phyloP scores from a whole-genome alignment of 495 filamentous ascomycete species.

The Penicillium argentinense region DNA sequence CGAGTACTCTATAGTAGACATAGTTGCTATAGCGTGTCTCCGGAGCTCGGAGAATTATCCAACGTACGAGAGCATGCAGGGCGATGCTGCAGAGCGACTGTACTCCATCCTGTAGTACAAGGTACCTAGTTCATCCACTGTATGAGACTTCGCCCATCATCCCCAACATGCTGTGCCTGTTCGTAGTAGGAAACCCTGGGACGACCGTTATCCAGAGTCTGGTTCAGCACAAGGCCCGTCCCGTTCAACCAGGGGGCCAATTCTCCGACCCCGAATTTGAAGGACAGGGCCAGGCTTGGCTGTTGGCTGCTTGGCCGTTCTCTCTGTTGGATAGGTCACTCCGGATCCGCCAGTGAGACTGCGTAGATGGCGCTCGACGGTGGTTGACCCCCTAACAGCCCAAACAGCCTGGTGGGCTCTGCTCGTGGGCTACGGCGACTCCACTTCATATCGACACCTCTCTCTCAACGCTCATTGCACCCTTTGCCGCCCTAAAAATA shows the following conservation, averaged over 20 bases:
- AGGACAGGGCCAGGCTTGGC: too few species aligned
- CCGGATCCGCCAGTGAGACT: slow-evolving; percentile 1
- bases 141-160: too few species aligned
- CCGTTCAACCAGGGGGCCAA: slow-evolving; percentile 14
- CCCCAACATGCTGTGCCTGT: too few species aligned
- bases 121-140: not conserved
- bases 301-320: not conserved
- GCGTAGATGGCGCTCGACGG: not conserved
- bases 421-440: slow-evolving; percentile 3
- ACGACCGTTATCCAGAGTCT: slow-evolving; percentile 22
- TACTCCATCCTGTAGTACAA: not conserved
- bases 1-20: too few species aligned
- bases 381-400: not conserved
- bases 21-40: not conserved
- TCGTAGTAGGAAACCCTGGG: too few species aligned
- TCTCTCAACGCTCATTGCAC: slow-evolving; percentile 10
- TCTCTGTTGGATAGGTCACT: not conserved
- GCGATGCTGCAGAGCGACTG: slow-evolving; percentile 1
- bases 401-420: too few species aligned
- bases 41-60: slow-evolving; percentile 26
- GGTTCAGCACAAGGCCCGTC: slow-evolving; percentile 28
- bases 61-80: slow-evolving; percentile 16
- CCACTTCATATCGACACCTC: not conserved
- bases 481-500: slow-evolving; percentile 21
- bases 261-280: not conserved